Percentiles rank a stretch among this genome's conserved stretches.
phyloP scores from a whole-genome alignment of 352 stramenopile genomes.

The Peronosclerospora sorghi region DNA sequence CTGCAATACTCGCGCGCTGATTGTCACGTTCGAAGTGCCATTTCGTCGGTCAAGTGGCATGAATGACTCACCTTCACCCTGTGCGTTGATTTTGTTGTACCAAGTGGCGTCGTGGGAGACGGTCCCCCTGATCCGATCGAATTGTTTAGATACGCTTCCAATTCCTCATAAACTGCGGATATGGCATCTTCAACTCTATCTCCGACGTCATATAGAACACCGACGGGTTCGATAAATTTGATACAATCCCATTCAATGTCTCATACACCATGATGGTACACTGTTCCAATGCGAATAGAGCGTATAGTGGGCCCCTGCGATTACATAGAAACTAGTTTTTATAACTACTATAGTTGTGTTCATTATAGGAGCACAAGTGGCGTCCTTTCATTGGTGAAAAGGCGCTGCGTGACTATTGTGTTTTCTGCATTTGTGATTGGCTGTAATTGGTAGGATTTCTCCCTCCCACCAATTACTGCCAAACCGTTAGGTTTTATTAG shows the following conservation, averaged over 20 bases:
- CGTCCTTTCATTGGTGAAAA: too few species aligned
- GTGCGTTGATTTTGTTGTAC: conserved; percentile 8
- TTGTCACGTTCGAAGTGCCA: background rate
- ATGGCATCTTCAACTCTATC: conserved; percentile 68
- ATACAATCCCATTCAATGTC: conserved; percentile 16
- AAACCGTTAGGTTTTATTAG: too few species aligned
- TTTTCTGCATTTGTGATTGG: too few species aligned
- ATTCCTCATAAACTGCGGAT: conserved; percentile 62
- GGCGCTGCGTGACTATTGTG: too few species aligned
- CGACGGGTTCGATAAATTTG: conserved; percentile 8
- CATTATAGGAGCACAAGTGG: too few species aligned
- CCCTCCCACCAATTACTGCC: too few species aligned
- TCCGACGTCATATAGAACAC: conserved; percentile 30
- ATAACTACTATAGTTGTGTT: too few species aligned
- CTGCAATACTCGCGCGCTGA: conserved; percentile 18
- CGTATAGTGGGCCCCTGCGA: too few species aligned
- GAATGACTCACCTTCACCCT: conserved; percentile 28
- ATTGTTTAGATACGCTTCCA: conserved; percentile 59
- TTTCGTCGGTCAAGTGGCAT: conserved; percentile 10
- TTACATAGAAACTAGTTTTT: too few species aligned
- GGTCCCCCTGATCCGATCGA: conserved; percentile 36
- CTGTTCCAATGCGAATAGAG: conserved; percentile 65
- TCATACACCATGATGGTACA: conserved; percentile 40
- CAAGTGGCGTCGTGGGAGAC: conserved; percentile 37
- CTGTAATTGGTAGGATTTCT: too few species aligned